Evolutionary conservation across 768 basidiomycete species (phyloP).

Genomic region (Mycena epipterygia): DNA sequence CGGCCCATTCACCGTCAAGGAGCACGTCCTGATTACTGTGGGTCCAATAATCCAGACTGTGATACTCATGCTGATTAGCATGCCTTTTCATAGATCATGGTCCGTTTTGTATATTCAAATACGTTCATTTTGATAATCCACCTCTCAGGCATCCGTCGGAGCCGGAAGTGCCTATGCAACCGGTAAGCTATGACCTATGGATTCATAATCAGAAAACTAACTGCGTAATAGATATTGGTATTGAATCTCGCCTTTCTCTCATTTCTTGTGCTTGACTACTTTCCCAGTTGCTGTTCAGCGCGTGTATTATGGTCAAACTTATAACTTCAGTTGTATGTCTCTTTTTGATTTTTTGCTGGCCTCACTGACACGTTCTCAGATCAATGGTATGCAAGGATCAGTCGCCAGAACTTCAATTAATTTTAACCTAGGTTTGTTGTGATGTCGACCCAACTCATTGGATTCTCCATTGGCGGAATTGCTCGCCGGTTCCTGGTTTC

Average conservation of each 20-base stretch:
- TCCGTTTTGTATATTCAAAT: background rate
- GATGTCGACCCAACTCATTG: slow-evolving; percentile 82
- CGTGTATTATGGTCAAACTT: slow-evolving; percentile 77
- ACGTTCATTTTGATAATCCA: background rate
- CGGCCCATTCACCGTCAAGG: slow-evolving; percentile 79
- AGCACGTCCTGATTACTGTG: slow-evolving; percentile 70
- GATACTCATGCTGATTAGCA: background rate
- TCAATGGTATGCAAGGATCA: slow-evolving; percentile 59
- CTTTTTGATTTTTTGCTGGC: background rate
- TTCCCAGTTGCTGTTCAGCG: slow-evolving; percentile 84
- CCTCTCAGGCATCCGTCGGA: slow-evolving; percentile 40
- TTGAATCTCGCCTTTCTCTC: background rate
- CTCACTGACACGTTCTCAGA: slow-evolving; percentile 53
- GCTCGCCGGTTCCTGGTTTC: slow-evolving; percentile 82
- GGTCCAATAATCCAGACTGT: background rate
- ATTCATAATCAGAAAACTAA: background rate
- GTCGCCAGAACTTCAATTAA: background rate
- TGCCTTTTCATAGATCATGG: slow-evolving; percentile 27
- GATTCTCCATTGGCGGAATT: slow-evolving; percentile 85
- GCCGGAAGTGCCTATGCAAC: slow-evolving; percentile 36
- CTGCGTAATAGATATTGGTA: slow-evolving; percentile 19
- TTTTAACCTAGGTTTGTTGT: slow-evolving; percentile 65
- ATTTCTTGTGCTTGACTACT: background rate
- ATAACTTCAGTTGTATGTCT: slow-evolving; percentile 67
- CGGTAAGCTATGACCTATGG: background rate